phyloP scores from a whole-genome alignment of 163 green algal genomes.

The Trebouxiophyceae sp. region DNA sequence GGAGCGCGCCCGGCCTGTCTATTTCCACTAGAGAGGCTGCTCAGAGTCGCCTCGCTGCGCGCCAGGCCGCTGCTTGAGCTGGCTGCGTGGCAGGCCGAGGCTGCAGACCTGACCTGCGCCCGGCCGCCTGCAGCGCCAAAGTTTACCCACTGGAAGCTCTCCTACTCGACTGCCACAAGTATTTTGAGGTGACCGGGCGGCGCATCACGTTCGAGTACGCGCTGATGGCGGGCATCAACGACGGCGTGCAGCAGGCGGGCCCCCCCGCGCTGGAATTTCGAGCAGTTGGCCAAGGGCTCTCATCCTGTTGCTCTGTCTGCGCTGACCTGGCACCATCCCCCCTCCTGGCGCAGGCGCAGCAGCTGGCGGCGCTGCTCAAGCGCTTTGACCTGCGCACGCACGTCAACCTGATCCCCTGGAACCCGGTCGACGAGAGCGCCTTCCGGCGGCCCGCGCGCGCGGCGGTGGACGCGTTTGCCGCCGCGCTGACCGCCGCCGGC shows the following conservation, averaged over 20 bases:
- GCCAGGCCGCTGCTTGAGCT: no score
- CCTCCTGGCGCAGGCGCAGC: slow-evolving; percentile 48
- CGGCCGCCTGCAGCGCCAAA: slow-evolving; percentile 23
- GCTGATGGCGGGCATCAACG: slow-evolving; percentile 74
- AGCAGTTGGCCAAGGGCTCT: no score
- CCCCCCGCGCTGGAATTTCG: no score
- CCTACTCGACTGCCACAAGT: slow-evolving; percentile 70
- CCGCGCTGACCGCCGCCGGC: slow-evolving; percentile 50
- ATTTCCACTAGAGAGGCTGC: no score
- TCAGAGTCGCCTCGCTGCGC: no score
- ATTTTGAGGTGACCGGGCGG: slow-evolving; percentile 72
- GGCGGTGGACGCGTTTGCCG: slow-evolving; percentile 50
- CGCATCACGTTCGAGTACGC: slow-evolving; percentile 95
- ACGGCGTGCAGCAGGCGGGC: slow-evolving; percentile 39
- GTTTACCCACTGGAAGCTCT: slow-evolving; percentile 64
- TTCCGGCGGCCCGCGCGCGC: slow-evolving; percentile 58
- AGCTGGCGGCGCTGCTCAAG: slow-evolving; percentile 61
- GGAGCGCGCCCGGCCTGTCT: no score
- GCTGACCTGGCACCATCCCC: no score
- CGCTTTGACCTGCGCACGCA: slow-evolving; percentile 55
- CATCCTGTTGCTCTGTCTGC: no score
- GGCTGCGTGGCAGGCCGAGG: no score
- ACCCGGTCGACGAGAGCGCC: slow-evolving; percentile 69
- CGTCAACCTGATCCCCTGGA: slow-evolving; percentile 97
- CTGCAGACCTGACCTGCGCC: no score